phyloP scores from a whole-genome alignment of 2,329 filamentous ascomycete species.

The Fusarium musae region DNA sequence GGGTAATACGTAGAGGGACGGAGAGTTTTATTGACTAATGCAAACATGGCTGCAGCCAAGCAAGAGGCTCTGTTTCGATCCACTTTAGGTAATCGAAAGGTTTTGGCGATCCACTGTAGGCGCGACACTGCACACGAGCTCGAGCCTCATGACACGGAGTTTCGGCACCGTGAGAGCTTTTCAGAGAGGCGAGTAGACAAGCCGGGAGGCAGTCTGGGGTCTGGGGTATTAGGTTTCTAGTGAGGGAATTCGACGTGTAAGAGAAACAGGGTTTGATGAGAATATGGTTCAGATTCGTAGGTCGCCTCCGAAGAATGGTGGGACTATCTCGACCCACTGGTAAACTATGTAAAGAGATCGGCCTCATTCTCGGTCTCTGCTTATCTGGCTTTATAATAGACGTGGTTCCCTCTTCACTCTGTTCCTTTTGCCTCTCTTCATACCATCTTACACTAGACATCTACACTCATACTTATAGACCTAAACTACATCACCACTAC shows the following conservation, averaged over 20 bases:
- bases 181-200: neutral
- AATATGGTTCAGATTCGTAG: neutral
- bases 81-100: conserved; percentile 37
- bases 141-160: conserved; percentile 32
- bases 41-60: conserved; percentile 35
- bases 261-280: conserved; percentile 12
- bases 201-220: conserved; percentile 1
- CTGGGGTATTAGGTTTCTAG: conserved; percentile 27
- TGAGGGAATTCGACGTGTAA: conserved; percentile 32
- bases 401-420: neutral
- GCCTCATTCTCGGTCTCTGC: conserved; percentile 35
- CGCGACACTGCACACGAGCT: conserved; percentile 15
- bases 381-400: conserved; percentile 13
- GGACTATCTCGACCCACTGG: conserved; percentile 23
- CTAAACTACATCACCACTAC: neutral
- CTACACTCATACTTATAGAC: neutral
- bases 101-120: conserved; percentile 14
- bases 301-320: conserved; percentile 10
- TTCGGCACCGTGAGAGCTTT: conserved; percentile 27
- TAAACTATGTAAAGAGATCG: conserved; percentile 25
- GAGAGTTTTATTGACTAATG: conserved; percentile 37
- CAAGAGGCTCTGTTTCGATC: conserved; percentile 32
- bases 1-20: neutral
- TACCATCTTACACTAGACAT: neutral
- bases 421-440: neutral